Evolutionary conservation across 163 green algal species (phyloP).

Genomic region (Scenedesmus sp.): DNA sequence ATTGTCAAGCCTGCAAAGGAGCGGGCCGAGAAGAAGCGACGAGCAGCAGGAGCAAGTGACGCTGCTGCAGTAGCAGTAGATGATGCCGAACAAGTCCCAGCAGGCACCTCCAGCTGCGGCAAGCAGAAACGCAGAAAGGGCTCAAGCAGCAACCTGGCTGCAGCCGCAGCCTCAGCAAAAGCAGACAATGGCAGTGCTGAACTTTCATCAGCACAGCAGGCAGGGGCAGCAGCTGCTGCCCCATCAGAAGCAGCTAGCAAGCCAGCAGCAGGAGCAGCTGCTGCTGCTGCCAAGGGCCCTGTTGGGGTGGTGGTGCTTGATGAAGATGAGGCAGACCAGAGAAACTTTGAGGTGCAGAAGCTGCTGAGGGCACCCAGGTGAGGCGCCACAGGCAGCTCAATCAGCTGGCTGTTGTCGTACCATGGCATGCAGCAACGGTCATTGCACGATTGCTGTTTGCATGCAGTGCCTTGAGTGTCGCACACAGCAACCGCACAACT

Average conservation of each 20-base stretch:
- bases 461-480: too few relatives aligned
- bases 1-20: not conserved
- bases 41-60: not conserved
- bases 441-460: too few relatives aligned
- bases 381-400: not conserved
- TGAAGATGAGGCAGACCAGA: not conserved
- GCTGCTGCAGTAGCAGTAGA: constrained; percentile 3
- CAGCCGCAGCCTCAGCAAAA: not conserved
- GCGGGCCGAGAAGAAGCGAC: not conserved
- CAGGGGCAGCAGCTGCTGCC: not conserved
- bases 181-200: not conserved
- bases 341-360: constrained; percentile 47
- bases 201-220: not conserved
- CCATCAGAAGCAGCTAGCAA: not conserved
- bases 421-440: too few relatives aligned
- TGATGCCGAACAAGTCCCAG: not conserved
- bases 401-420: not conserved
- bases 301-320: constrained; percentile 32
- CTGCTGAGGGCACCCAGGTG: constrained; percentile 20
- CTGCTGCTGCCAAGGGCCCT: not conserved
- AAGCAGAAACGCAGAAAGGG: not conserved
- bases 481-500: too few relatives aligned
- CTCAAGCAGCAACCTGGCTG: not conserved
- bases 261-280: not conserved
- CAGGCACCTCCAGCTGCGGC: not conserved